Conservation (phyloP, 805 yeast genomes). For the Yarrowia phangngaensis region DNA sequence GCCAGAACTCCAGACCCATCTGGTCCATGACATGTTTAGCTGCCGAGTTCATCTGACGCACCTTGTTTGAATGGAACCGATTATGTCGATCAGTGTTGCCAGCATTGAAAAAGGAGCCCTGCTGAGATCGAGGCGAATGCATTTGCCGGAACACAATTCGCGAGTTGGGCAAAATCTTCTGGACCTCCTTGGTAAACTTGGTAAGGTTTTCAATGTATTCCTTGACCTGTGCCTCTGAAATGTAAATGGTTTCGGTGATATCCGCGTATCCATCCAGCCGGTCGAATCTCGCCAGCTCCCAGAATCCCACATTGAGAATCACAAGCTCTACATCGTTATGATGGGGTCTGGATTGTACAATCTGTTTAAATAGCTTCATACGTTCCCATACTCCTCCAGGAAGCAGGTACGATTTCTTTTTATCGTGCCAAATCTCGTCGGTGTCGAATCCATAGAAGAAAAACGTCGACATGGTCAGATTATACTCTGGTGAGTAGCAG, state of each 20-base stretch:
- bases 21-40: slow-evolving; percentile 18
- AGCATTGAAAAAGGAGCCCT: slow-evolving; percentile 25
- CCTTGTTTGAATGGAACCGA: slow-evolving; percentile 27
- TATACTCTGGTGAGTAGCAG: slow-evolving; percentile 24
- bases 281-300: slow-evolving; percentile 27
- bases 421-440: slow-evolving; percentile 28
- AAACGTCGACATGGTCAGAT: slow-evolving; percentile 22
- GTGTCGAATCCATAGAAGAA: slow-evolving; percentile 27
- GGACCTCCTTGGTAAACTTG: slow-evolving; percentile 12
- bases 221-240: slow-evolving; percentile 24
- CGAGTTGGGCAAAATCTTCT: slow-evolving; percentile 15
- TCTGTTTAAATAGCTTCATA: slow-evolving; percentile 5
- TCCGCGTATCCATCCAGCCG: slow-evolving; percentile 21
- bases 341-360: slow-evolving; percentile 9
- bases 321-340: slow-evolving; percentile 25
- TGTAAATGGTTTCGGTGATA: slow-evolving; percentile 17
- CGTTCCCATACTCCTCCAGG: slow-evolving; percentile 25
- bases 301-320: slow-evolving; percentile 26
- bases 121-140: slow-evolving; percentile 27
- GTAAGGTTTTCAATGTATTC: slow-evolving; percentile 21
- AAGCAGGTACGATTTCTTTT: slow-evolving; percentile 23
- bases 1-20: slow-evolving; percentile 27
- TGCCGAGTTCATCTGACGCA: slow-evolving; percentile 26
- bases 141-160: slow-evolving; percentile 27
- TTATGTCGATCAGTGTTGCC: slow-evolving; percentile 22